These are phyloP conservation scores for Takakia lepidozioides DNA, from an alignment of 225 moss, liverwort and hornwort species.

Conservation along the genomic window DNA sequence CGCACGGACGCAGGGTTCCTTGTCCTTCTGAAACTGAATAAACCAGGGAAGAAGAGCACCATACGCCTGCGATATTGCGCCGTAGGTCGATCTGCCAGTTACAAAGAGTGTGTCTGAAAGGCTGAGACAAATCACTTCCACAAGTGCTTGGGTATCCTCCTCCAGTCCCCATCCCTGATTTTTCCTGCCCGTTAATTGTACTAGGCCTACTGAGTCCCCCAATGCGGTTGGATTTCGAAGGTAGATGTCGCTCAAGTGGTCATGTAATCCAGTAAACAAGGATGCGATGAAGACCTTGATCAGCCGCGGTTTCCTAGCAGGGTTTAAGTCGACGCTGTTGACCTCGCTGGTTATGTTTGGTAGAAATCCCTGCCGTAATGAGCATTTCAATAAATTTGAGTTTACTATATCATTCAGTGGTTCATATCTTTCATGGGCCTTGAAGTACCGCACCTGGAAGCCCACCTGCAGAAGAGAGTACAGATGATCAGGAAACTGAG, in stretches of 20 bases:
- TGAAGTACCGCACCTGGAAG: conserved; percentile 27
- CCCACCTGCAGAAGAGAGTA: conserved; percentile 39
- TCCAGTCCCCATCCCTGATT: conserved; percentile 19
- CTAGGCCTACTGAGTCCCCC: conserved; percentile 19
- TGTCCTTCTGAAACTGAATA: conserved; percentile 16
- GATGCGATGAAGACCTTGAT: conserved; percentile 28
- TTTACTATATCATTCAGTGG: conserved; percentile 30
- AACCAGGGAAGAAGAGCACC: conserved; percentile 33
- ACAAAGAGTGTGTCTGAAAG: conserved; percentile 31
- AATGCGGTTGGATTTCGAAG: conserved; percentile 8
- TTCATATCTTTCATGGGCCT: conserved; percentile 13
- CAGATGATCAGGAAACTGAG: no score
- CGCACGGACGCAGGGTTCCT: conserved; percentile 8
- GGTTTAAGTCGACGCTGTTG: no score
- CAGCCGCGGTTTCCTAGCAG: neutral
- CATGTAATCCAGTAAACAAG: conserved; percentile 26
- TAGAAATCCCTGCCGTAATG: conserved; percentile 18
- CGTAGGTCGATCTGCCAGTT: conserved; percentile 31
- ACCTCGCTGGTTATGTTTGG: conserved; percentile 7
- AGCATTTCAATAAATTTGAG: conserved; percentile 23
- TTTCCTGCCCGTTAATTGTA: conserved; percentile 20
- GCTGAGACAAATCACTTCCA: conserved; percentile 35
- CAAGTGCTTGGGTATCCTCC: conserved; percentile 23
- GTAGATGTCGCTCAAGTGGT: conserved; percentile 19
- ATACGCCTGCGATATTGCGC: conserved; percentile 39